These are phyloP conservation scores for Cutaneotrichosporon mucoides DNA, from an alignment of 1,284 basidiomycete species.

Conservation along the genomic window DNA sequence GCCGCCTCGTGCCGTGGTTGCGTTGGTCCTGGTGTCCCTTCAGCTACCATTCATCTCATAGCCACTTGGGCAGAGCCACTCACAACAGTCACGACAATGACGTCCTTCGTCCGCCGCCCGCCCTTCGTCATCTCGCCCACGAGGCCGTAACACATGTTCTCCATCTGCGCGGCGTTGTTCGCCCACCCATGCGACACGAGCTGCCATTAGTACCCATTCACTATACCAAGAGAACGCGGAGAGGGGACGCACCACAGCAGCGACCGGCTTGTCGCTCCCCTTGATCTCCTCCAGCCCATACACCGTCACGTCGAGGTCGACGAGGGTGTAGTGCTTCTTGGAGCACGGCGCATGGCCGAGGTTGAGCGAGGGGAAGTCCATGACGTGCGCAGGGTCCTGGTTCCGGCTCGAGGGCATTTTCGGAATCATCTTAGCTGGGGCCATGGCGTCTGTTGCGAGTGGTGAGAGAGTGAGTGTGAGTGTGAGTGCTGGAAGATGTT, in stretches of 20 bases:
- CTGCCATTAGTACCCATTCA: constrained; percentile 2
- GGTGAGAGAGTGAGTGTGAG: too few relatives aligned
- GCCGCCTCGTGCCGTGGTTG: constrained; percentile 60
- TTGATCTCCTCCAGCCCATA: constrained; percentile 41
- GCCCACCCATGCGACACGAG: constrained; percentile 19
- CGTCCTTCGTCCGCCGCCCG: constrained; percentile 24
- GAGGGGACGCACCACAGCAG: constrained; percentile 31
- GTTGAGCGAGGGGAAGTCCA: constrained; percentile 32
- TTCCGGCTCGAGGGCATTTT: constrained; percentile 18
- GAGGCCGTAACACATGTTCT: constrained; percentile 37
- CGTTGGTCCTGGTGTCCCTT: constrained; percentile 68
- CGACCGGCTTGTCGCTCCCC: constrained; percentile 23
- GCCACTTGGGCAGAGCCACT: too few relatives aligned
- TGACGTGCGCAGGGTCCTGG: constrained; percentile 20
- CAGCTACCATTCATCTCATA: too few relatives aligned
- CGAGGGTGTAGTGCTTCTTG: constrained; percentile 21
- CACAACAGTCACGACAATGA: constrained; percentile 46
- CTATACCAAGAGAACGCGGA: not conserved
- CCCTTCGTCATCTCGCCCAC: constrained; percentile 27
- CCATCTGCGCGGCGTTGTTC: constrained; percentile 24
- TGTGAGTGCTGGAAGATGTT: not conserved
- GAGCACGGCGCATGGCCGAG: constrained; percentile 21
- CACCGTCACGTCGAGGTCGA: constrained; percentile 35
- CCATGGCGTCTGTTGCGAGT: too few relatives aligned
- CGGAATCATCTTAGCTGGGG: not conserved